phyloP scores from a whole-genome alignment of 495 filamentous ascomycete species.

The Tetracladium setigerum region DNA sequence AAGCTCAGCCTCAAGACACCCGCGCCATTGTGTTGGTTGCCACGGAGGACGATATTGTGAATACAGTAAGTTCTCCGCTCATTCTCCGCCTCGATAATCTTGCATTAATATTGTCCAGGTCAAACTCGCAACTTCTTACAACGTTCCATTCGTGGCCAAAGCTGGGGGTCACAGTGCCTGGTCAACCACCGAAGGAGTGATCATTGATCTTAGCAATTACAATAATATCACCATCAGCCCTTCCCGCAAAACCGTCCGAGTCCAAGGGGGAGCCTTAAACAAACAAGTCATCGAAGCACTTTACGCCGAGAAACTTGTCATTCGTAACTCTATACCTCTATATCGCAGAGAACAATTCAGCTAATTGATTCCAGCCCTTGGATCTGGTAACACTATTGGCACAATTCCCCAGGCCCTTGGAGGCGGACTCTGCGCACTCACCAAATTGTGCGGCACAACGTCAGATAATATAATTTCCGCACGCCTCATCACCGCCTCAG shows the following conservation, averaged over 20 bases:
- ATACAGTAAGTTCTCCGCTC: not conserved
- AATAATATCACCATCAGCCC: conserved; percentile 21
- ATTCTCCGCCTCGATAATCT: not conserved
- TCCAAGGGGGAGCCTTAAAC: conserved; percentile 24
- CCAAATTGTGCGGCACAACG: conserved; percentile 38
- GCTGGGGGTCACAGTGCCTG: conserved; percentile 28
- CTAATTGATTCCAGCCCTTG: conserved; percentile 43
- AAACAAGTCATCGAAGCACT: conserved; percentile 23
- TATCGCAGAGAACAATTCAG: too few species aligned
- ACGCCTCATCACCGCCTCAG: conserved; percentile 43
- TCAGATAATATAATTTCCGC: conserved; percentile 46
- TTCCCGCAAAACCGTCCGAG: conserved; percentile 13
- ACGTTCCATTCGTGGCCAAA: conserved; percentile 27
- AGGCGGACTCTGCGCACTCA: conserved; percentile 48
- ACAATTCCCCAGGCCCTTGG: conserved; percentile 50
- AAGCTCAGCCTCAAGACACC: not conserved
- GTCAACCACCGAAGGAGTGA: conserved; percentile 26
- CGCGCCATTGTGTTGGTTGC: not conserved
- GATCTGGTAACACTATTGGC: conserved; percentile 53
- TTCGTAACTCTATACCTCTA: conserved; percentile 10
- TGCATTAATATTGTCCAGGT: conserved; percentile 8
- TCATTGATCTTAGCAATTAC: conserved; percentile 28
- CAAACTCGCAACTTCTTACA: conserved; percentile 10
- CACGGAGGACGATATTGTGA: not conserved
- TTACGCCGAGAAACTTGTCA: conserved; percentile 13